Evolutionary conservation across 2,329 filamentous ascomycete species (phyloP).

Genomic region (Phialocephala sp.): DNA sequence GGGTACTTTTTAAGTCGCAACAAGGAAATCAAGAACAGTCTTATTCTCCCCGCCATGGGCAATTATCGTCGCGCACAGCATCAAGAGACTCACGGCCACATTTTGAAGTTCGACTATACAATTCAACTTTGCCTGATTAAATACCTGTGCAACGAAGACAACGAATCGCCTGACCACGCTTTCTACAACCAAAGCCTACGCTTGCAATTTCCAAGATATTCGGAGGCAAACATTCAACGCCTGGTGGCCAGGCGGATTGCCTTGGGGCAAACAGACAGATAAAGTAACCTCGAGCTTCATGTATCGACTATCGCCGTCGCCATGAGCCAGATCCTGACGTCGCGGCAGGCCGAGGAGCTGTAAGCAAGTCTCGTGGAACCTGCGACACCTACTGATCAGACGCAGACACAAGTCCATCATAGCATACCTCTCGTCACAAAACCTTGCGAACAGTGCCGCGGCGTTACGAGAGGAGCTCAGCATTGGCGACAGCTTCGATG

Average conservation of each 20-base stretch:
- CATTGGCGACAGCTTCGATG: constrained; percentile 73
- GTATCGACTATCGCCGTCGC: constrained; percentile 41
- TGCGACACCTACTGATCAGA: constrained; percentile 31
- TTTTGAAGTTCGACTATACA: constrained; percentile 10
- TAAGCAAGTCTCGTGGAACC: constrained; percentile 53
- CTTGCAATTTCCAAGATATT: constrained; percentile 11
- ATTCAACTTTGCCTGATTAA: constrained; percentile 4
- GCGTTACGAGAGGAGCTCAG: constrained; percentile 79
- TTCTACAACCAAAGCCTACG: constrained; percentile 11
- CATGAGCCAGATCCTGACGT: constrained; percentile 79
- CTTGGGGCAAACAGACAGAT: constrained; percentile 26
- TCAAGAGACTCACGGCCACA: constrained; percentile 8
- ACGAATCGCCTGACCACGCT: background rate
- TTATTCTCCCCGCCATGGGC: constrained; percentile 27
- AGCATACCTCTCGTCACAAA: constrained; percentile 80
- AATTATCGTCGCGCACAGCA: constrained; percentile 21
- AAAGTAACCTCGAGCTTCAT: constrained; percentile 33
- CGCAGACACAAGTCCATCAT: constrained; percentile 90
- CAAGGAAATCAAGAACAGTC: constrained; percentile 14
- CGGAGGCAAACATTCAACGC: constrained; percentile 3
- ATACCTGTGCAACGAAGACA: background rate
- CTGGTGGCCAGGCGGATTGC: constrained; percentile 33
- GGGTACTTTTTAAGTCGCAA: constrained; percentile 16
- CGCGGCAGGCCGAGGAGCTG: constrained; percentile 87
- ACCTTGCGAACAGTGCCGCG: constrained; percentile 71